Conservation (phyloP, 23 red algal genomes). For the Chondrus crispus region DNA sequence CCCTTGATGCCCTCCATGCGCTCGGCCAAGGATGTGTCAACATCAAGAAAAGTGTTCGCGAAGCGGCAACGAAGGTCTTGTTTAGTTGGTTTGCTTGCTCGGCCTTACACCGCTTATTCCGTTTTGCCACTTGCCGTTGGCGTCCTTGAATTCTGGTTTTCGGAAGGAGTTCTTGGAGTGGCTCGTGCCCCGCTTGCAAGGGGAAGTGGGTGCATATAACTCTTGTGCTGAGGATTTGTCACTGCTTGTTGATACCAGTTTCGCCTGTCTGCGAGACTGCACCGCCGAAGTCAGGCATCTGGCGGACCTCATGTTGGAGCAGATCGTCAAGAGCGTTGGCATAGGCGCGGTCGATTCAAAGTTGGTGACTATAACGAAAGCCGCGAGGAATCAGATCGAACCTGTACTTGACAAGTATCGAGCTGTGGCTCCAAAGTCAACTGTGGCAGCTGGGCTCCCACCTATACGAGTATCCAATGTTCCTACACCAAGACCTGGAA, state of each 20-base stretch:
- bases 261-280: constrained; percentile 53
- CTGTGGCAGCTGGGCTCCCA: not conserved
- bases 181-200: constrained; percentile 65
- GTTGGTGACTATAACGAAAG: constrained; percentile 14
- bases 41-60: constrained; percentile 73
- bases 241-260: constrained; percentile 31
- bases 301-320: constrained; percentile 49
- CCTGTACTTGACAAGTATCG: constrained; percentile 51
- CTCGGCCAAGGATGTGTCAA: constrained; percentile 58
- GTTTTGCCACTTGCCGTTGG: constrained; percentile 44
- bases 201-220: constrained; percentile 39
- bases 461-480: not conserved
- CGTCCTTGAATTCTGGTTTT: constrained; percentile 55
- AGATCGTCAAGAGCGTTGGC: constrained; percentile 53
- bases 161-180: constrained; percentile 69
- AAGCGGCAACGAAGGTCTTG: constrained; percentile 55
- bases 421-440: not conserved
- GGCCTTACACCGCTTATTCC: constrained; percentile 60
- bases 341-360: constrained; percentile 38
- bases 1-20: constrained; percentile 65
- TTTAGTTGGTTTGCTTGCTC: constrained; percentile 43
- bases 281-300: constrained; percentile 63
- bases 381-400: constrained; percentile 37
- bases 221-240: constrained; percentile 44
- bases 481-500: constrained; percentile 22